Percentiles rank a stretch among this genome's conserved stretches.
These are phyloP conservation scores for Pyrus communis DNA, from an alignment of 306 rosid species.

Conservation along the genomic window DNA sequence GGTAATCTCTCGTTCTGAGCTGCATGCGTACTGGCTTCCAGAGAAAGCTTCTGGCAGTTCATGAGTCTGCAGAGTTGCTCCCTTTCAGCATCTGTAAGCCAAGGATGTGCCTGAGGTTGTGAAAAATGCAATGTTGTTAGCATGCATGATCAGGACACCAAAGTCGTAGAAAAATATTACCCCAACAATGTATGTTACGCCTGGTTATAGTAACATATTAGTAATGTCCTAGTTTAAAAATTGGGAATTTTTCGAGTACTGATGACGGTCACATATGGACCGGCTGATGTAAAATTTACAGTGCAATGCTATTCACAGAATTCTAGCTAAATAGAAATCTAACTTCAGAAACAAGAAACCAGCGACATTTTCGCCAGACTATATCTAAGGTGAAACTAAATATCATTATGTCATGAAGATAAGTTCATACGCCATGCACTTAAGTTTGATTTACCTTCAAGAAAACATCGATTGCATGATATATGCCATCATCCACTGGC, in stretches of 20 bases:
- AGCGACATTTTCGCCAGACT: not conserved
- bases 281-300: not conserved
- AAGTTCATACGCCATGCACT: not conserved
- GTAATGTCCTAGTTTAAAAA: not conserved
- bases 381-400: not conserved
- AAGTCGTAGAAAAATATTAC: not conserved
- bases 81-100: slow-evolving; percentile 75
- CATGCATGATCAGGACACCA: not conserved
- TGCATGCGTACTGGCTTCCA: slow-evolving; percentile 83
- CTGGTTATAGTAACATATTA: not conserved
- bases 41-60: slow-evolving; percentile 76
- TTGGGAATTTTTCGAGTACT: not conserved
- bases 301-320: not conserved
- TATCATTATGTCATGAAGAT: not conserved
- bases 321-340: not conserved
- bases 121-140: not conserved
- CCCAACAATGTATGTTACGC: not conserved
- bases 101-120: slow-evolving; percentile 67
- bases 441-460: slow-evolving; percentile 53
- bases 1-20: slow-evolving; percentile 87
- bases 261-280: not conserved
- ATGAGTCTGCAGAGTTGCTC: slow-evolving; percentile 79
- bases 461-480: slow-evolving; percentile 80
- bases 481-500: slow-evolving; percentile 65
- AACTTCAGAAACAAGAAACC: not conserved